Evolutionary conservation across 2,329 filamentous ascomycete genomes (phyloP).

Genomic region (Sclerotinia spermophila): DNA sequence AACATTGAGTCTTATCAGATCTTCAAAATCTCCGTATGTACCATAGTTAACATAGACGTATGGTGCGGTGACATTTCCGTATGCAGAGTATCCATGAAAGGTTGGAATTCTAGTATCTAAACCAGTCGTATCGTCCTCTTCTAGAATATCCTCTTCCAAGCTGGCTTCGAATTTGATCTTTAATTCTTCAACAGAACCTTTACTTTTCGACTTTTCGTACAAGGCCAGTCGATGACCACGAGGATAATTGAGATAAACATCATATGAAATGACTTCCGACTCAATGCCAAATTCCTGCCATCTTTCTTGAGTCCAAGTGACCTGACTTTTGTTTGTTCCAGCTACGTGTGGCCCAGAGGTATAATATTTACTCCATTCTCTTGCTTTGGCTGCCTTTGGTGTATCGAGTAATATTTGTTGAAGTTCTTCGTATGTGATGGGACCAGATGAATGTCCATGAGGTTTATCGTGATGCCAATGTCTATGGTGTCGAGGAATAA

Average conservation of each 20-base stretch:
- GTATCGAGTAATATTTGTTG: conserved; percentile 55
- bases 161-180: conserved; percentile 76
- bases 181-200: conserved; percentile 46
- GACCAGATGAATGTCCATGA: conserved; percentile 19
- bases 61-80: conserved; percentile 81
- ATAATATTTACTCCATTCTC: conserved; percentile 76
- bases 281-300: conserved; percentile 70
- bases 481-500: conserved; percentile 37
- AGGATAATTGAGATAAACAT: conserved; percentile 76
- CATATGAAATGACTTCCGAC: conserved; percentile 64
- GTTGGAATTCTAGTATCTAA: conserved; percentile 73
- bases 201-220: conserved; percentile 47
- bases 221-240: conserved; percentile 66
- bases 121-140: conserved; percentile 76
- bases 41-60: conserved; percentile 93
- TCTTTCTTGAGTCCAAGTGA: conserved; percentile 65
- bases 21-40: conserved; percentile 80
- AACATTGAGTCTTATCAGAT: conserved; percentile 71
- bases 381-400: conserved; percentile 53
- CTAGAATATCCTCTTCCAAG: conserved; percentile 77
- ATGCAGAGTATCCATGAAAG: conserved; percentile 93
- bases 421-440: conserved; percentile 49
- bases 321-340: conserved; percentile 73
- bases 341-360: conserved; percentile 72
- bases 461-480: conserved; percentile 37